Conservation (phyloP, 1,284 basidiomycete species). For the Papiliotrema flavescens region DNA sequence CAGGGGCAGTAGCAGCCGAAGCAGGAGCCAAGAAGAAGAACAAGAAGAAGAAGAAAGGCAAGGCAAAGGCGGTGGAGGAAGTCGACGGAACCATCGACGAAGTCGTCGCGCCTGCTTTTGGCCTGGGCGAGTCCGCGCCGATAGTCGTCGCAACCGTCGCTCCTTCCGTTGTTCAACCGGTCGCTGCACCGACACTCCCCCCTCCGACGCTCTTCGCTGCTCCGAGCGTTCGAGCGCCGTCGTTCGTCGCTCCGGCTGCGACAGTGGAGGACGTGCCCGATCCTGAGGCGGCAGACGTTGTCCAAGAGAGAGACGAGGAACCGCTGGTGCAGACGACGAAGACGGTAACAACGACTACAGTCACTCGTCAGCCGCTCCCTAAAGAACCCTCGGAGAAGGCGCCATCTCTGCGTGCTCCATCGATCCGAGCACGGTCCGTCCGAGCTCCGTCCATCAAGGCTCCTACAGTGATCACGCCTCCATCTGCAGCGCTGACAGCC, state of each 20-base stretch:
- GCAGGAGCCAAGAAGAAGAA: slow-evolving; percentile 6
- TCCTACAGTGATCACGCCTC: slow-evolving; percentile 7
- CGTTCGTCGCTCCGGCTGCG: too few relatives aligned
- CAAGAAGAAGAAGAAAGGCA: slow-evolving; percentile 3
- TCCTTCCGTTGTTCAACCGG: neutral
- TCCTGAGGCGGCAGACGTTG: neutral
- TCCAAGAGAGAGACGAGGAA: neutral
- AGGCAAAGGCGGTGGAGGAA: neutral
- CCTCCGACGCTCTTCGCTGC: neutral
- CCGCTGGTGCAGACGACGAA: neutral
- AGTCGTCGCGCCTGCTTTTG: neutral
- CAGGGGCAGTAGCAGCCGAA: neutral
- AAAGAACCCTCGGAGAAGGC: neutral
- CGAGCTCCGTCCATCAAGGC: slow-evolving; percentile 7
- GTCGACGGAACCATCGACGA: slow-evolving; percentile 3
- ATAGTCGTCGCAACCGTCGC: neutral
- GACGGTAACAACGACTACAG: neutral
- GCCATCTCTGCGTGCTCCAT: neutral
- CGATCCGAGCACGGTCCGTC: slow-evolving; percentile 5
- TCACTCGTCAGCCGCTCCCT: neutral
- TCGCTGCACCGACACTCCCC: neutral
- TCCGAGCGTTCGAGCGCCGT: too few relatives aligned
- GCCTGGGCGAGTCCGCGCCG: neutral
- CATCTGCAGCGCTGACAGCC: neutral
- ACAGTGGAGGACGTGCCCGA: neutral